These are phyloP conservation scores for Botryotinia globosa DNA, from an alignment of 2,329 filamentous ascomycete species.

Conservation along the genomic window DNA sequence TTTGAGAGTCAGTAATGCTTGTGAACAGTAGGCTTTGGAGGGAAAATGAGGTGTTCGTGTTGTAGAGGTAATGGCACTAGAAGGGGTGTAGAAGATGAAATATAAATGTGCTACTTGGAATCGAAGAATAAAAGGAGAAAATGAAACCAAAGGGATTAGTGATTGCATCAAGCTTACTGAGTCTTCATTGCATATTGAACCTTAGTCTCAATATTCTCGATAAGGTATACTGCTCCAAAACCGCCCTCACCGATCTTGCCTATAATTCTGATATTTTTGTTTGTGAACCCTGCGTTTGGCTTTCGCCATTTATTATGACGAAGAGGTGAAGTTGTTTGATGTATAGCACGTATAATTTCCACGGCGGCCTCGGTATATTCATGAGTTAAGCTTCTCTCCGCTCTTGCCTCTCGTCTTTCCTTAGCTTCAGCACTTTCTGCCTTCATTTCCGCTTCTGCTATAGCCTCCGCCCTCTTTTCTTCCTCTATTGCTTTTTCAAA, in stretches of 20 bases:
- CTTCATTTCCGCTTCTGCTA: not conserved
- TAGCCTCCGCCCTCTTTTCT: not conserved
- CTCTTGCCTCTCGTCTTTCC: not conserved
- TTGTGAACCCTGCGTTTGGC: not conserved
- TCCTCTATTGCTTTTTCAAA: not conserved
- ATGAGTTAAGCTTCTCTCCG: no score
- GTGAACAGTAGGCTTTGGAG: not conserved
- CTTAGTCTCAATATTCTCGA: slow-evolving; percentile 1
- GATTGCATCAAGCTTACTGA: not conserved
- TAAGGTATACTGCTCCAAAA: slow-evolving; percentile 4
- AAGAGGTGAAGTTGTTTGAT: not conserved
- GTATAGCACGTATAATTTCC: not conserved
- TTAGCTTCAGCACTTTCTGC: not conserved
- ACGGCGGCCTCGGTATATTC: no score
- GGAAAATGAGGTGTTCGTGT: not conserved
- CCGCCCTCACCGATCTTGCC: not conserved
- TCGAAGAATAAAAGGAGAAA: not conserved
- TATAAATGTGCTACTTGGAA: not conserved
- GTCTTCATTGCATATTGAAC: slow-evolving; percentile 1
- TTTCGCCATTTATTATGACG: slow-evolving; percentile 9
- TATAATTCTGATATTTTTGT: not conserved
- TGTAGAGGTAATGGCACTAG: not conserved
- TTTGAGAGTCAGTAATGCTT: not conserved
- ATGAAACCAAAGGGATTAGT: not conserved
- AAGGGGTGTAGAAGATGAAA: not conserved